Conservation (phyloP, 371 early-diverging fungal species). For the Mortierella sp. region DNA sequence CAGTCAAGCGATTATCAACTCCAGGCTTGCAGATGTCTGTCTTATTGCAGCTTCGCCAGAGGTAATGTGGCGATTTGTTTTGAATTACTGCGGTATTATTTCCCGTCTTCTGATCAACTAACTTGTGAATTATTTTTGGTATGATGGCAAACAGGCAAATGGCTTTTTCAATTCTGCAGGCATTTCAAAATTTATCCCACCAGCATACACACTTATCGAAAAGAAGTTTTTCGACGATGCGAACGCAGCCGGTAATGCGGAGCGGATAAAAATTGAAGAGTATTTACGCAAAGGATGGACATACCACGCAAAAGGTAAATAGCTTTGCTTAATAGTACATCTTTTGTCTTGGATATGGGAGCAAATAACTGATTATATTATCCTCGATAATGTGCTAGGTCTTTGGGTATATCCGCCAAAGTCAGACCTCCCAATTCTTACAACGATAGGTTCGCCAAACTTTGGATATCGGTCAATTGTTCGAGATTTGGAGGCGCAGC, state of each 20-base stretch:
- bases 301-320: conserved; percentile 88
- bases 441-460: conserved; percentile 94
- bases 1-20: conserved; percentile 70
- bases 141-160: conserved; percentile 75
- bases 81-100: not conserved
- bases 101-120: not conserved
- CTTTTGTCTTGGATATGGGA: not conserved
- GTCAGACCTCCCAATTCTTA: conserved; percentile 58
- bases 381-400: conserved; percentile 13
- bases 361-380: not conserved
- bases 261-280: conserved; percentile 75
- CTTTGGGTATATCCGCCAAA: conserved; percentile 55
- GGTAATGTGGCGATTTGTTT: conserved; percentile 54
- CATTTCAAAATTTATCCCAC: conserved; percentile 88
- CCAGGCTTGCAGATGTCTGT: conserved; percentile 73
- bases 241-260: conserved; percentile 51
- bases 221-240: conserved; percentile 67
- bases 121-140: not conserved
- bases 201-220: conserved; percentile 90
- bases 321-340: not conserved
- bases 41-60: conserved; percentile 86
- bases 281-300: conserved; percentile 89
- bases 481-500: conserved; percentile 92
- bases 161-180: conserved; percentile 93
- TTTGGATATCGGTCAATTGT: conserved; percentile 91